Evolutionary conservation across 495 filamentous ascomycete genomes (phyloP).

Genomic region (Staphylotrichum tortipilum): DNA sequence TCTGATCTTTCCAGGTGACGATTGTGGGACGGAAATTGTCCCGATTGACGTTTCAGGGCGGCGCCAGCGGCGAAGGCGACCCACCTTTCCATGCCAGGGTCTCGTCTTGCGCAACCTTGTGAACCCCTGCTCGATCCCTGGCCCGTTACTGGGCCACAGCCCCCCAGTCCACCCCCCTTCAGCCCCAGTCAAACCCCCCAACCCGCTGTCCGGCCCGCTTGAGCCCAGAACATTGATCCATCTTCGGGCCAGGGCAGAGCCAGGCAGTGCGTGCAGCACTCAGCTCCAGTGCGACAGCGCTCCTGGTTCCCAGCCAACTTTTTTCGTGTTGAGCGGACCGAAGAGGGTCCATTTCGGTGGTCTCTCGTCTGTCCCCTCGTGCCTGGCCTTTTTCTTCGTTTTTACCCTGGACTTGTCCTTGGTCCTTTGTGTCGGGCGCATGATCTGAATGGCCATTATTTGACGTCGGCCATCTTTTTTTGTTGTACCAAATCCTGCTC

Average conservation of each 20-base stretch:
- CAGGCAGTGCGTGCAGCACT: not conserved
- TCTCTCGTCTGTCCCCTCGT: too few species aligned
- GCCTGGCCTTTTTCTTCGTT: not conserved
- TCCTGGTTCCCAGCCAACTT: constrained; percentile 1
- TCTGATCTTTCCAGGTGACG: not conserved
- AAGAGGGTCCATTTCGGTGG: too few species aligned
- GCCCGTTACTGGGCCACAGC: constrained; percentile 20
- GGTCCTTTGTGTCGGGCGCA: too few species aligned
- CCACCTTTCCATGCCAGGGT: not conserved
- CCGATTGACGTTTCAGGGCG: constrained; percentile 3
- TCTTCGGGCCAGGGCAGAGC: not conserved
- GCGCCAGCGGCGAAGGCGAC: constrained; percentile 1
- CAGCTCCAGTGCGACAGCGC: too few species aligned
- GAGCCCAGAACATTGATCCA: not conserved
- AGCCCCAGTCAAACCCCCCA: constrained; percentile 2
- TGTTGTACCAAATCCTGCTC: not conserved
- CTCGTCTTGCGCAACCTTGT: too few species aligned
- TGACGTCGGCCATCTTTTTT: not conserved
- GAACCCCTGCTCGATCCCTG: too few species aligned
- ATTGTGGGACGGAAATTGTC: not conserved
- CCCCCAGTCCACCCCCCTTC: too few species aligned
- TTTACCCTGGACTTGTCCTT: not conserved
- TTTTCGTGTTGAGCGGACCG: not conserved
- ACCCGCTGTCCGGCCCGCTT: not conserved
- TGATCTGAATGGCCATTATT: too few species aligned